phyloP scores from a whole-genome alignment of 2,329 filamentous ascomycete species.

The Pseudopyricularia javanii region DNA sequence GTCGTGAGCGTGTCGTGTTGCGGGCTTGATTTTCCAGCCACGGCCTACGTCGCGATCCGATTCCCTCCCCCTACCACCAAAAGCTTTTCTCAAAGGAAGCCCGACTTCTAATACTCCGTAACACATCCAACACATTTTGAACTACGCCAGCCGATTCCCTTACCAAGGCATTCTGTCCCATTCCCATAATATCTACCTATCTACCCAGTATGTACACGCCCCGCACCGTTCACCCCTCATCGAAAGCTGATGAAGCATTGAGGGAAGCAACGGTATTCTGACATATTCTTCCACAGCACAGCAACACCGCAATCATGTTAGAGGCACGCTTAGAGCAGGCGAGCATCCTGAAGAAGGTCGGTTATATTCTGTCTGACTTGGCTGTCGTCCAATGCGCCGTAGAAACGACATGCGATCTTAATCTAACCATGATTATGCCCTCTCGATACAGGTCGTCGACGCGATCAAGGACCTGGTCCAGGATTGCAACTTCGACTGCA shows the following conservation, averaged over 20 bases:
- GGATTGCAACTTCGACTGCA: constrained; percentile 99
- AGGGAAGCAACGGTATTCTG: background rate
- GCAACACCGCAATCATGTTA: constrained; percentile 52
- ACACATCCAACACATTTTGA: background rate
- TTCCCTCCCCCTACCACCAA: background rate
- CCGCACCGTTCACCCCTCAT: background rate
- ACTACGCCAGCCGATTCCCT: background rate
- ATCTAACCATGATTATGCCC: too few relatives aligned
- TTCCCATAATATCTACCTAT: background rate
- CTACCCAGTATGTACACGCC: background rate
- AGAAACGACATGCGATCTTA: background rate
- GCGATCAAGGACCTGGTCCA: constrained; percentile 98
- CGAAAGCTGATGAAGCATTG: background rate
- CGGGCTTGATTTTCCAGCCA: background rate
- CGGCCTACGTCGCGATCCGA: background rate
- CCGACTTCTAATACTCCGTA: background rate
- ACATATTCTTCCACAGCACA: background rate
- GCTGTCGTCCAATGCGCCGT: background rate
- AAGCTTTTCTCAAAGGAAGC: background rate
- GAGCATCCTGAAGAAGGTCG: constrained; percentile 84
- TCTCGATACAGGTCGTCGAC: constrained; percentile 90
- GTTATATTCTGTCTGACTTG: constrained; percentile 6
- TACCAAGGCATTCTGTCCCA: background rate
- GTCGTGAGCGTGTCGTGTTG: background rate
- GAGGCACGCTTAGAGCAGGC: constrained; percentile 97